These are phyloP conservation scores for Penicillium corylophilum DNA, from an alignment of 2,329 filamentous ascomycete species.

Conservation along the genomic window DNA sequence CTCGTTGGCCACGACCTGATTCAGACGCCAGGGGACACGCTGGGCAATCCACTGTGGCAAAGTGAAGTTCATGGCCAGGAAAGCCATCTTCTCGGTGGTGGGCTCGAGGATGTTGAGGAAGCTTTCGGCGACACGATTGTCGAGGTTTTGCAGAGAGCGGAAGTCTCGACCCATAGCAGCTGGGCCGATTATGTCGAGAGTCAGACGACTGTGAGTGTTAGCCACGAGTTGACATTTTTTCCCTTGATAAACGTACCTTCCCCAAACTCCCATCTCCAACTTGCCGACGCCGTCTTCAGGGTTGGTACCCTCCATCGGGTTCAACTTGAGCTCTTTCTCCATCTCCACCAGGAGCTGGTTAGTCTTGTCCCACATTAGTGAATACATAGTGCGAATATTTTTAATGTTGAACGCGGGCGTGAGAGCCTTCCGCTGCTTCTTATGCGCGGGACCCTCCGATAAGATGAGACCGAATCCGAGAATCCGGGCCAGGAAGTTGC, in stretches of 20 bases:
- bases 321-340: conserved; percentile 28
- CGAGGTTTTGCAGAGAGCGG: conserved; percentile 49
- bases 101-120: conserved; percentile 54
- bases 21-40: conserved; percentile 43
- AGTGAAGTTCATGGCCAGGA: conserved; percentile 47
- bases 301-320: conserved; percentile 30
- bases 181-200: conserved; percentile 46
- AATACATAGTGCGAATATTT: conserved; percentile 37
- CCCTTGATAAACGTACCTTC: conserved; percentile 19
- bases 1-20: conserved; percentile 31
- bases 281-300: conserved; percentile 26
- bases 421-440: conserved; percentile 44
- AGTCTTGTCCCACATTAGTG: conserved; percentile 41
- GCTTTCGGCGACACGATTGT: conserved; percentile 53
- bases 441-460: conserved; percentile 52
- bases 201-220: conserved; percentile 43
- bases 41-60: conserved; percentile 53
- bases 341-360: conserved; percentile 34
- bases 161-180: conserved; percentile 40
- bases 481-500: conserved; percentile 48
- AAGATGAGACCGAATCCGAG: conserved; percentile 53
- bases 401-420: conserved; percentile 40
- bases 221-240: background rate
- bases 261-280: conserved; percentile 38
- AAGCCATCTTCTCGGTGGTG: conserved; percentile 42